Percentiles rank a stretch among this genome's conserved stretches.
Evolutionary conservation across 371 early-diverging fungal genomes (phyloP).

Genomic region (Rhizopus stolonifer): DNA sequence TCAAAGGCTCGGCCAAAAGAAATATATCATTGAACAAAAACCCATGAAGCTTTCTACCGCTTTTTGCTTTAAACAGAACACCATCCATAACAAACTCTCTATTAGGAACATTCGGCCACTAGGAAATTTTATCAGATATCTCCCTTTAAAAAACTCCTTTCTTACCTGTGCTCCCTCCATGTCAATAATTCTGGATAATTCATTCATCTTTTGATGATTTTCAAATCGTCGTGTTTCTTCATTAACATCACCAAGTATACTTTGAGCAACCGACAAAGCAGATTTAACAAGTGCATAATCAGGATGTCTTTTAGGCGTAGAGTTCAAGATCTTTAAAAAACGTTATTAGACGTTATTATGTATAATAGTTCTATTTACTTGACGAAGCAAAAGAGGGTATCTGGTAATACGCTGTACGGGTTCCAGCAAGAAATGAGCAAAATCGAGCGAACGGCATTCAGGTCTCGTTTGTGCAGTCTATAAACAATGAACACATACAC

Average conservation of each 20-base stretch:
- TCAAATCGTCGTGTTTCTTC: slow-evolving; percentile 75
- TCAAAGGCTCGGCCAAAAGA: slow-evolving; percentile 60
- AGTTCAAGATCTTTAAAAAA: slow-evolving; percentile 73
- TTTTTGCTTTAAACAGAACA: slow-evolving; percentile 76
- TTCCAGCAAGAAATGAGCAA: slow-evolving; percentile 83
- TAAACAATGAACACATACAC: background rate
- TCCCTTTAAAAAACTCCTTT: slow-evolving; percentile 5
- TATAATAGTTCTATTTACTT: slow-evolving; percentile 42
- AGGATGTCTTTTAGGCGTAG: slow-evolving; percentile 77
- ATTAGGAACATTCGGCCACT: slow-evolving; percentile 59
- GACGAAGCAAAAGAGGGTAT: slow-evolving; percentile 86
- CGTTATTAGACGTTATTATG: background rate
- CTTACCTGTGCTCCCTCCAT: slow-evolving; percentile 61
- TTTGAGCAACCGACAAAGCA: slow-evolving; percentile 71
- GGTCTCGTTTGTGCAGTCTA: slow-evolving; percentile 63
- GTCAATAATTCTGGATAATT: slow-evolving; percentile 69
- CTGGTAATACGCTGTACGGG: slow-evolving; percentile 95
- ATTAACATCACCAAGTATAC: slow-evolving; percentile 74
- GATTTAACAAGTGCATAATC: slow-evolving; percentile 73
- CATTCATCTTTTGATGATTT: slow-evolving; percentile 69
- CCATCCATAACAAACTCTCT: slow-evolving; percentile 86
- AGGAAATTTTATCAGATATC: background rate
- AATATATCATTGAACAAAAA: slow-evolving; percentile 90
- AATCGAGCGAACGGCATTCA: slow-evolving; percentile 76
- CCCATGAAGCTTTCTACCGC: slow-evolving; percentile 78